A percentile compares a stretch with the other conserved stretches of the same genome.
phyloP scores from a whole-genome alignment of 169 alveolate species.

The Cyclospora cayetanensis region DNA sequence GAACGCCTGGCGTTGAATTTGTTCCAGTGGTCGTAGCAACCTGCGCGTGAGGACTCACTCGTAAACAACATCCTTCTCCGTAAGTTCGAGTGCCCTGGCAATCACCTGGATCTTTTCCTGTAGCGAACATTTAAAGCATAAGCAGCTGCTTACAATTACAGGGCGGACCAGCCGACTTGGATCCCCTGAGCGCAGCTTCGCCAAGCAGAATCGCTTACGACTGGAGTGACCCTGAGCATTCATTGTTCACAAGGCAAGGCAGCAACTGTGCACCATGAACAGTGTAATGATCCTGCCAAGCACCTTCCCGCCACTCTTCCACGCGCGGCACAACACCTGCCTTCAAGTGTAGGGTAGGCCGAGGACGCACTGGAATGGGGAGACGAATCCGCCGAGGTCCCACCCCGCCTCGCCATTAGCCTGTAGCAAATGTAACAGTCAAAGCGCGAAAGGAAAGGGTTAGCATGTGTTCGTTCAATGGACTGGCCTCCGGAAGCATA shows the following conservation, averaged over 20 bases:
- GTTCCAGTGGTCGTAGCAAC: neutral
- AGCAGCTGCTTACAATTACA: too few relatives aligned
- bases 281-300: neutral
- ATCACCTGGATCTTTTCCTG: constrained; percentile 32
- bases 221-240: constrained; percentile 29
- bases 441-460: too few relatives aligned
- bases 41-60: constrained; percentile 35
- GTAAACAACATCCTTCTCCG: constrained; percentile 54
- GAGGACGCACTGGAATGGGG: constrained; percentile 37
- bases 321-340: neutral
- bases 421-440: too few relatives aligned
- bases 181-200: too few relatives aligned
- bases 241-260: neutral
- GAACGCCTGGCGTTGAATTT: neutral
- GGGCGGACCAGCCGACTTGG: too few relatives aligned
- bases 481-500: too few relatives aligned
- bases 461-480: too few relatives aligned
- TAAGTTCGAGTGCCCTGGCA: neutral
- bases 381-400: constrained; percentile 61
- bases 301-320: neutral
- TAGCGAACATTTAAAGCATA: too few relatives aligned
- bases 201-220: constrained; percentile 45
- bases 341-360: neutral
- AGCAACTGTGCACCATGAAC: too few relatives aligned
- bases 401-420: too few relatives aligned